These are phyloP conservation scores for Hericium erinaceus DNA, from an alignment of 768 basidiomycete genomes.

Conservation along the genomic window DNA sequence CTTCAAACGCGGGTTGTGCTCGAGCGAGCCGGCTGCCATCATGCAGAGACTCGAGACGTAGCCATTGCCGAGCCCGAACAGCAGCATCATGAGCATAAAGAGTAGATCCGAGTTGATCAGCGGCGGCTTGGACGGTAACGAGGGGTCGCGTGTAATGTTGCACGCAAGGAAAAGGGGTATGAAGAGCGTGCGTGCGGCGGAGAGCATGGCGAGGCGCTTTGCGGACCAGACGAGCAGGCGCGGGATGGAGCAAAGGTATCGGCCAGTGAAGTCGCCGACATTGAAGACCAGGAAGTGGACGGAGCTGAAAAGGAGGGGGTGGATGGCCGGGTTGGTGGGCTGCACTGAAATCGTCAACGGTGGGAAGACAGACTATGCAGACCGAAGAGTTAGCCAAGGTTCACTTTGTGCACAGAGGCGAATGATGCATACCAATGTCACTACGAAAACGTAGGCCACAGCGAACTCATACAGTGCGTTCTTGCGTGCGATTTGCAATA, in stretches of 20 bases:
- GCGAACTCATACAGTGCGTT: conserved; percentile 68
- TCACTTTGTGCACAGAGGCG: neutral
- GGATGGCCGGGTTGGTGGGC: conserved; percentile 53
- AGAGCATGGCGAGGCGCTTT: conserved; percentile 48
- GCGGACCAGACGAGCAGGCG: conserved; percentile 61
- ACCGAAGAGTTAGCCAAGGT: conserved; percentile 1
- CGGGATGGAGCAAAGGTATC: conserved; percentile 60
- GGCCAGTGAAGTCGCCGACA: conserved; percentile 60
- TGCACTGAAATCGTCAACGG: conserved; percentile 72
- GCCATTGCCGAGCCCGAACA: conserved; percentile 76
- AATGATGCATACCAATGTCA: conserved; percentile 58
- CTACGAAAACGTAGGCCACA: conserved; percentile 63
- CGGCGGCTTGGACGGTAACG: conserved; percentile 15
- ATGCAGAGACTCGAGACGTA: conserved; percentile 70
- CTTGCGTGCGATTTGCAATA: conserved; percentile 46
- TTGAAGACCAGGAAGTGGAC: conserved; percentile 74
- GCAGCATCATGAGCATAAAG: conserved; percentile 65
- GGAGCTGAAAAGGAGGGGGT: conserved; percentile 77
- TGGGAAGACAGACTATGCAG: conserved; percentile 70
- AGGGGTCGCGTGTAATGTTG: conserved; percentile 54
- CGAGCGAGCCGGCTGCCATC: conserved; percentile 75
- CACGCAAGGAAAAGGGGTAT: conserved; percentile 84
- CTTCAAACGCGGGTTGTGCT: conserved; percentile 66
- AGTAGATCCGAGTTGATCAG: conserved; percentile 68
- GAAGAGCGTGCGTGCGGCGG: conserved; percentile 68